Conservation (phyloP, 2,329 filamentous ascomycete species). For the Phaeoacremonium minimum region DNA sequence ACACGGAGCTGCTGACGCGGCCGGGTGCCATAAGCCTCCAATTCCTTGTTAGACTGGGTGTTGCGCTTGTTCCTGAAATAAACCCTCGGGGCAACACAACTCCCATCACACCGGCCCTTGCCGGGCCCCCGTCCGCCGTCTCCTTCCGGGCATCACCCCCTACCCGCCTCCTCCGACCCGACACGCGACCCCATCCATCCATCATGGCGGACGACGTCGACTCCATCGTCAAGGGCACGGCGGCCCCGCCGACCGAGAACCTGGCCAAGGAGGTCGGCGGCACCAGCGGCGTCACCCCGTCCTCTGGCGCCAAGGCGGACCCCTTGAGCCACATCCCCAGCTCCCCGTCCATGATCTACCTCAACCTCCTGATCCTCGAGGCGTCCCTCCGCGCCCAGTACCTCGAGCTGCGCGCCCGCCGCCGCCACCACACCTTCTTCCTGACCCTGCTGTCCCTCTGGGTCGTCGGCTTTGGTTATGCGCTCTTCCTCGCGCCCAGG, state of each 20-base stretch:
- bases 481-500: conserved; percentile 89
- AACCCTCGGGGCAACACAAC: too few species aligned
- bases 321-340: conserved; percentile 80
- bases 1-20: too few species aligned
- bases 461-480: conserved; percentile 82
- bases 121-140: conserved; percentile 2
- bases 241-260: conserved; percentile 60
- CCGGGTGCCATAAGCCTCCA: too few species aligned
- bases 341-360: conserved; percentile 91
- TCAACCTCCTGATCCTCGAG: conserved; percentile 96
- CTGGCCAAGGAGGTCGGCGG: conserved; percentile 36
- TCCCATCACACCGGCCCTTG: too few species aligned
- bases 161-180: background rate
- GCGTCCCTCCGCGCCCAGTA: conserved; percentile 90
- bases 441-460: conserved; percentile 74
- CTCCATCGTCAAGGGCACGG: conserved; percentile 81
- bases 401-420: conserved; percentile 79
- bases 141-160: background rate
- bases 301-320: conserved; percentile 51
- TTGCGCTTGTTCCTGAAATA: too few species aligned
- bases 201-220: conserved; percentile 68
- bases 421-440: conserved; percentile 92
- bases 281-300: conserved; percentile 37
- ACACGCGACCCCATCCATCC: conserved; percentile 2
- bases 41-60: too few species aligned